Evolutionary conservation across 202 grass and related monocot species (phyloP), one percentile per base, ranked within the genome.

Genomic region (Zoysia matrella): DNA sequence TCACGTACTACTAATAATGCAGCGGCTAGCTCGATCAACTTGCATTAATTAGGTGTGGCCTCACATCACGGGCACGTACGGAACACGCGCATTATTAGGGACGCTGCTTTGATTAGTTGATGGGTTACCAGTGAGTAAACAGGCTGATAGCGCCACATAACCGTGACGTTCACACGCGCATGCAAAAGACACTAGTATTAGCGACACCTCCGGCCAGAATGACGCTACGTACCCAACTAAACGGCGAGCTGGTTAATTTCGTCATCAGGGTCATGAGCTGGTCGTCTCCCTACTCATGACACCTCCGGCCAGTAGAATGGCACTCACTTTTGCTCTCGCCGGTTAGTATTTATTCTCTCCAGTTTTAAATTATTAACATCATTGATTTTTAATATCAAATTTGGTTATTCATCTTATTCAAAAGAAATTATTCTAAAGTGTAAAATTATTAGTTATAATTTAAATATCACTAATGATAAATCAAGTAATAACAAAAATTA

Each of bases 41-140:
- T 47, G 3, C 3, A 47, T 47, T 47, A 52, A 39, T 63, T 63
- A 63, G 73, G 82, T 71, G 65, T 39, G 15, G 82, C 39, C 45
- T 84, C 73, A 77, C 73, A 77, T 77, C 82, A 39, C 6, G 16
- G 39, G 4, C 39, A 4, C 11, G 82, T 43, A 69, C 73, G 64
- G 46, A 61, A 47, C 64, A 55, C 64, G 8, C 53, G 9, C 44
- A 43, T 72, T 63, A 63, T 72, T 81, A 63, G 4, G 67, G 67
- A 49, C 39, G 10, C 43, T 66, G 42, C 82, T 72, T 61, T 45
- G 46, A 77, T 84, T 77, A 84, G 61, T 84, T 77, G 82, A 84
- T 58, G 65, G 73, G 10, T 75, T 83, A 75, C 62, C 81, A 13
- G 9, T 69, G 3, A 47, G 46, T 69, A 76, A 83, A 60, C 10